Conservation (phyloP, 768 basidiomycete genomes). For the Amanita molliuscula region DNA sequence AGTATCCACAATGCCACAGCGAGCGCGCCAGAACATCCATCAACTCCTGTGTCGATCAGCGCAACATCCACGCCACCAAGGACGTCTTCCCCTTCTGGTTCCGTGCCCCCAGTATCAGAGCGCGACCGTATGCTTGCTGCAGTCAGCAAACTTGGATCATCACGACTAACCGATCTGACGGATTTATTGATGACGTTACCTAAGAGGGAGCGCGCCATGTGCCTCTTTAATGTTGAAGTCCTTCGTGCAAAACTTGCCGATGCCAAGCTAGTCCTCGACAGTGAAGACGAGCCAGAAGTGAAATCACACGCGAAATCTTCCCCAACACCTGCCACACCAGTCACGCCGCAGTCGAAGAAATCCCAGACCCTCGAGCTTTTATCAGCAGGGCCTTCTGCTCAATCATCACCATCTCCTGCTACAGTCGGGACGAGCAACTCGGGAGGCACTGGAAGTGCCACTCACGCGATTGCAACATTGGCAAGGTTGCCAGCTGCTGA, state of each 20-base stretch:
- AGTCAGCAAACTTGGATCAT: conserved; percentile 51
- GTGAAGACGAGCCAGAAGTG: conserved; percentile 48
- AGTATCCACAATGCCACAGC: conserved; percentile 62
- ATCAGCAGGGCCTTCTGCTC: conserved; percentile 62
- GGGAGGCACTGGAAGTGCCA: conserved; percentile 7
- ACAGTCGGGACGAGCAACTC: conserved; percentile 8
- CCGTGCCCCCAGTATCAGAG: conserved; percentile 51
- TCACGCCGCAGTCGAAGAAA: conserved; percentile 62
- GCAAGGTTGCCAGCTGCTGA: conserved; percentile 67
- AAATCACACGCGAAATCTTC: conserved; percentile 15
- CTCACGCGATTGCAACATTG: conserved; percentile 60
- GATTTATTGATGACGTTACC: conserved; percentile 79
- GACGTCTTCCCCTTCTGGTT: conserved; percentile 71
- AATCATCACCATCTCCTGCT: conserved; percentile 56
- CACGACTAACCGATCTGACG: conserved; percentile 52
- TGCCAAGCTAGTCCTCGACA: conserved; percentile 74
- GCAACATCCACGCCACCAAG: conserved; percentile 77
- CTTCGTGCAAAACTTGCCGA: conserved; percentile 70
- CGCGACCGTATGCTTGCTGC: conserved; percentile 64
- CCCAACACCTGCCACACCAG: conserved; percentile 22
- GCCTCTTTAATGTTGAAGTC: conserved; percentile 80
- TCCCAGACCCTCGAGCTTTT: conserved; percentile 70
- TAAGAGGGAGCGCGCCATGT: conserved; percentile 85
- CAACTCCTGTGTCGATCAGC: conserved; percentile 72
- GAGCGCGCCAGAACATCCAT: conserved; percentile 84